Conservation (phyloP, 306 rosid species). For the Datisca glomerata region DNA sequence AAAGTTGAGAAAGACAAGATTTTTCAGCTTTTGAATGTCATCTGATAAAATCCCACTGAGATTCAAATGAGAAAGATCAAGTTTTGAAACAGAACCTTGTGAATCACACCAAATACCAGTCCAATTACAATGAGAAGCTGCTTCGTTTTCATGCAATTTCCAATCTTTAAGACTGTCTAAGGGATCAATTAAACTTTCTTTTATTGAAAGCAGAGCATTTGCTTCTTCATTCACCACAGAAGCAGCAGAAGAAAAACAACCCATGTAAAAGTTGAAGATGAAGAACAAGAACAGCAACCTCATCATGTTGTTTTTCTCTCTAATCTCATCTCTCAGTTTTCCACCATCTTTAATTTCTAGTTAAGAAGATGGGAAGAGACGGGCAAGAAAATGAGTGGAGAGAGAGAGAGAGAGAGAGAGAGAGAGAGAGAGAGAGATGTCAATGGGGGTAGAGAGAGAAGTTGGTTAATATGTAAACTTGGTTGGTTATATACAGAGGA, state of each 20-base stretch:
- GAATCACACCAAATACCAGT: constrained; percentile 58
- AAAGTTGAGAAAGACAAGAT: constrained; percentile 51
- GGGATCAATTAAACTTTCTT: constrained; percentile 56
- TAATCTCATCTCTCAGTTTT: constrained; percentile 16
- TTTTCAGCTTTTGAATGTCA: constrained; percentile 38
- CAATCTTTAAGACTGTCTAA: constrained; percentile 44
- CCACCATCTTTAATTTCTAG: constrained; percentile 35
- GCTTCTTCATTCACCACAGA: constrained; percentile 41
- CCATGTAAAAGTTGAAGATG: constrained; percentile 32
- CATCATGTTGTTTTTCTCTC: constrained; percentile 33
- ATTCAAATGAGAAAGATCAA: constrained; percentile 81
- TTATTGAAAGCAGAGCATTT: constrained; percentile 56
- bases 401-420: too few relatives aligned
- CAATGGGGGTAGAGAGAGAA: constrained; percentile 29
- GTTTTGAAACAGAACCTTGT: constrained; percentile 42
- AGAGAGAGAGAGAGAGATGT: constrained; percentile 15
- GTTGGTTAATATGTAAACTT: constrained; percentile 19
- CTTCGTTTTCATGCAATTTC: constrained; percentile 31
- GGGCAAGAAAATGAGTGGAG: constrained; percentile 7
- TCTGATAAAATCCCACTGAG: constrained; percentile 59
- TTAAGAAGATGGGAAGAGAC: constrained; percentile 12
- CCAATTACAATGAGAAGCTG: constrained; percentile 54
- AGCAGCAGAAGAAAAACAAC: constrained; percentile 19
- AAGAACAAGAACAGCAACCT: constrained; percentile 28
- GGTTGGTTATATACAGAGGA: constrained; percentile 20